These are phyloP conservation scores for Trapa incisa DNA, from an alignment of 345 rosid genomes.

Conservation along the genomic window DNA sequence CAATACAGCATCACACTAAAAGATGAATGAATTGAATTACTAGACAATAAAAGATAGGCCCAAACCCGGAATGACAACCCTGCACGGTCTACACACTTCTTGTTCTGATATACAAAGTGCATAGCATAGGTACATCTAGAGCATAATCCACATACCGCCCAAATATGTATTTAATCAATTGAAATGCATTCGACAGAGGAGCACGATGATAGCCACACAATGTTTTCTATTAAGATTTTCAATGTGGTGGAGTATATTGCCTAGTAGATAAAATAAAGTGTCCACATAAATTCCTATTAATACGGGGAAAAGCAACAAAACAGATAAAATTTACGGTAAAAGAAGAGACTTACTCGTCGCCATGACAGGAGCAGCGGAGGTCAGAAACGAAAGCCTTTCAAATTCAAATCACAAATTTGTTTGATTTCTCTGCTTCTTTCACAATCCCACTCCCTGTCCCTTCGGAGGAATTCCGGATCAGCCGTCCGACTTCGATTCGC, in stretches of 20 bases:
- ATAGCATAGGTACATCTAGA: conserved; percentile 99
- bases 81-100: conserved; percentile 78
- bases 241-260: neutral
- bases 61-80: conserved; percentile 94
- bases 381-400: too few relatives aligned
- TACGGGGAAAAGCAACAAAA: neutral
- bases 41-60: conserved; percentile 34
- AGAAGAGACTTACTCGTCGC: neutral
- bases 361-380: too few relatives aligned
- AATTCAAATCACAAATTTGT: too few relatives aligned
- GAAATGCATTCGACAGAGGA: neutral
- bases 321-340: neutral
- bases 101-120: conserved; percentile 77
- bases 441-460: too few relatives aligned
- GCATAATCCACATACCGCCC: conserved; percentile 98
- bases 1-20: neutral
- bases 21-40: neutral
- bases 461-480: too few relatives aligned
- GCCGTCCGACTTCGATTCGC: too few relatives aligned
- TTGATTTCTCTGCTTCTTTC: too few relatives aligned
- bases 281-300: neutral
- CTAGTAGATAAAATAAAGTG: too few relatives aligned
- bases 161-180: conserved; percentile 79
- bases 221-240: neutral
- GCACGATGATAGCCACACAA: neutral